Conservation (phyloP, 1,284 basidiomycete genomes). For the Marasmius oreades region DNA sequence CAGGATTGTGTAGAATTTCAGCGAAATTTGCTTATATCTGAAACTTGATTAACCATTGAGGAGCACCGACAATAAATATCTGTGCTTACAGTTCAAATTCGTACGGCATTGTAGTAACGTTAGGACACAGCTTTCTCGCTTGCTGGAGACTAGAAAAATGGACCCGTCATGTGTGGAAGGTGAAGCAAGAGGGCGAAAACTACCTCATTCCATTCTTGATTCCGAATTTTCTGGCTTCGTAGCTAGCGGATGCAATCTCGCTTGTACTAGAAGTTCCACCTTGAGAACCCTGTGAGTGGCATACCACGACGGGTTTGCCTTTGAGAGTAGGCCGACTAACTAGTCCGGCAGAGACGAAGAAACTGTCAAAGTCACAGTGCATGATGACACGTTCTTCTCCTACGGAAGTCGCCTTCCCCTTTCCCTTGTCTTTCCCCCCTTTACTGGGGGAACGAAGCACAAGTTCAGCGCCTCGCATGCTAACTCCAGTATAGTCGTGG, state of each 20-base stretch:
- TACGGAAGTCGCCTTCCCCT: slow-evolving; percentile 32
- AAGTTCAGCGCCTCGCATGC: slow-evolving; percentile 59
- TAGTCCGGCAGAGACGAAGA: slow-evolving; percentile 92
- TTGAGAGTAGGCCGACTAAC: slow-evolving; percentile 73
- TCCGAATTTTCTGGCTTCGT: slow-evolving; percentile 87
- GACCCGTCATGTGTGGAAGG: slow-evolving; percentile 4
- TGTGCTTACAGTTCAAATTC: slow-evolving; percentile 70
- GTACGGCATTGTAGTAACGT: slow-evolving; percentile 83
- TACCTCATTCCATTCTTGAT: slow-evolving; percentile 94
- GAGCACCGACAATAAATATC: neutral
- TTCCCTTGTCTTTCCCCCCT: slow-evolving; percentile 52
- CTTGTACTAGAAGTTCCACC: slow-evolving; percentile 78
- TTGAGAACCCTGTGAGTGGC: slow-evolving; percentile 80
- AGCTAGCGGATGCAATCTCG: slow-evolving; percentile 93
- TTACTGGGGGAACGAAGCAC: slow-evolving; percentile 44
- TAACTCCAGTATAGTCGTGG: slow-evolving; percentile 31
- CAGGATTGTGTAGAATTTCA: slow-evolving; percentile 90
- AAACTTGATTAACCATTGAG: slow-evolving; percentile 14
- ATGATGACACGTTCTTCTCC: slow-evolving; percentile 69
- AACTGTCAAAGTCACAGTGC: slow-evolving; percentile 97
- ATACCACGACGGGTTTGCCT: slow-evolving; percentile 90
- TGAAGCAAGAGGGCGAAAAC: neutral
- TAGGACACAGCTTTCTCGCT: slow-evolving; percentile 76
- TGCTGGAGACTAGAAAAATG: slow-evolving; percentile 65
- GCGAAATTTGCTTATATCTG: slow-evolving; percentile 79